phyloP scores from a whole-genome alignment of 257 asterid genomes.

The Echites panduratus region DNA sequence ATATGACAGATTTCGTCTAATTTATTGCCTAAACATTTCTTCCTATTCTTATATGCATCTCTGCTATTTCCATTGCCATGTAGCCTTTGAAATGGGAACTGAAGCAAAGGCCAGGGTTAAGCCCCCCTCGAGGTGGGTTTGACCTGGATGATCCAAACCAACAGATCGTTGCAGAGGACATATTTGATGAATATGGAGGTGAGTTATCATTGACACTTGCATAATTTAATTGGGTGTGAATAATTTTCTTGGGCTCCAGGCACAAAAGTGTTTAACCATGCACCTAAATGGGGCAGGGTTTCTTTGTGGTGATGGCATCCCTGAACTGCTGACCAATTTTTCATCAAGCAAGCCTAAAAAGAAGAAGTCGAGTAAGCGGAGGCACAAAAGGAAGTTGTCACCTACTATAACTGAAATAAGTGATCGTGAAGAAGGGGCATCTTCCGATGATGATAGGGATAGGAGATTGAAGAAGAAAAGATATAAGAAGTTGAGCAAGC shows the following conservation, averaged over 20 bases:
- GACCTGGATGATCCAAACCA: constrained; percentile 79
- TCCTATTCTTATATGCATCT: not conserved
- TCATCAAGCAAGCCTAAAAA: constrained; percentile 45
- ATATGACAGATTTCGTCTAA: no score
- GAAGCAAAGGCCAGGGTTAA: constrained; percentile 85
- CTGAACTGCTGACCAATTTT: constrained; percentile 60
- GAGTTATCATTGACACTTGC: not conserved
- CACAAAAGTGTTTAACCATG: not conserved
- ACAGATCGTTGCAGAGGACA: constrained; percentile 97
- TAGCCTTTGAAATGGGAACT: constrained; percentile 85
- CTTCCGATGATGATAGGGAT: constrained; percentile 33
- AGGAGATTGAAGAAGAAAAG: constrained; percentile 37
- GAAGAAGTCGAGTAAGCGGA: constrained; percentile 43
- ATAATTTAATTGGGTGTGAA: not conserved
- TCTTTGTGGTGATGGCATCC: constrained; percentile 57
- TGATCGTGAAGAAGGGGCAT: constrained; percentile 30
- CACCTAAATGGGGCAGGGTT: constrained; percentile 48
- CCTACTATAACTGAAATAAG: constrained; percentile 22
- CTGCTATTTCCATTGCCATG: constrained; percentile 6
- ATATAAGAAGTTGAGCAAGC: constrained; percentile 37
- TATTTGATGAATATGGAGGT: constrained; percentile 99
- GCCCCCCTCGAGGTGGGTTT: constrained; percentile 97
- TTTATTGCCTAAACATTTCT: not conserved
- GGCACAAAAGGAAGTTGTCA: constrained; percentile 40
- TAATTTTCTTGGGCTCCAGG: not conserved